These are phyloP conservation scores for Paramecium sonneborni DNA, from an alignment of 73 alveolate species.

Conservation along the genomic window DNA sequence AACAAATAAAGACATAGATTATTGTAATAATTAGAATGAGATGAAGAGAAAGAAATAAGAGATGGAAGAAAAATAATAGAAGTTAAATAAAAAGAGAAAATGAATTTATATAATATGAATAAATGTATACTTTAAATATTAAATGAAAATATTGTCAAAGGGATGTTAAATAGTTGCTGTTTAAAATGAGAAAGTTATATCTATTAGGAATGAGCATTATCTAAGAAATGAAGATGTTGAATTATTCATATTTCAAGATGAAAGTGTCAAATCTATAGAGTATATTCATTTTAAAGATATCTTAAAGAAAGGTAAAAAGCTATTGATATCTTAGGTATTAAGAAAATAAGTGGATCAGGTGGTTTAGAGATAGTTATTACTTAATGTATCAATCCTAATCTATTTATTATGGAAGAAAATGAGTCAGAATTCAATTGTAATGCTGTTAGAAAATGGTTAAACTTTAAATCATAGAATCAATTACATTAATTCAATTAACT, in stretches of 20 bases:
- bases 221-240: background rate
- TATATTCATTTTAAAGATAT: background rate
- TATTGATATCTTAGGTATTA: background rate
- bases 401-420: background rate
- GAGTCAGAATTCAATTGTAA: background rate
- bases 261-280: background rate
- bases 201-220: background rate
- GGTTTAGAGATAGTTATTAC: background rate
- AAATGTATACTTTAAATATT: background rate
- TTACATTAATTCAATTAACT: slow-evolving; percentile 22
- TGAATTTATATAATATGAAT: background rate
- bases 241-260: background rate
- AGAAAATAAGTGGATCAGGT: background rate
- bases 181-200: background rate
- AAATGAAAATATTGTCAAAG: background rate
- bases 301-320: background rate
- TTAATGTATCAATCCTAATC: background rate
- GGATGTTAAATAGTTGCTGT: background rate
- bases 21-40: background rate
- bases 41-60: background rate
- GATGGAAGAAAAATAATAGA: background rate
- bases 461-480: background rate
- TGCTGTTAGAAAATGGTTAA: slow-evolving; percentile 3
- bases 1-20: background rate
- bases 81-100: background rate